Conservation (phyloP, 805 yeast genomes). For the Candida maris region DNA sequence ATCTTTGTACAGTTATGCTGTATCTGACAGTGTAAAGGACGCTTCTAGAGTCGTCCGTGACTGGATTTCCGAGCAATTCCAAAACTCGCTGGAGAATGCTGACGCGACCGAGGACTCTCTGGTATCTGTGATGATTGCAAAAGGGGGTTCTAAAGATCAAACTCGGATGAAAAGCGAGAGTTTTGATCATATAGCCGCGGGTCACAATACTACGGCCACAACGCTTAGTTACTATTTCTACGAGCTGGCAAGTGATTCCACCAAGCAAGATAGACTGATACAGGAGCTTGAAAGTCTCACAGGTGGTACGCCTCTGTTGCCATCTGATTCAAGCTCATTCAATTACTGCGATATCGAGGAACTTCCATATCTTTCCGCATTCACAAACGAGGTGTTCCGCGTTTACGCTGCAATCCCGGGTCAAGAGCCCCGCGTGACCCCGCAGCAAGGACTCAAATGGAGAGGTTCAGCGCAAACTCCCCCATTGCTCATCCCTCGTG, state of each 20-base stretch:
- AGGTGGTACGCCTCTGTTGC: conserved; percentile 20
- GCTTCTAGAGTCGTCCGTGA: conserved; percentile 39
- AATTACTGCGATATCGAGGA: conserved; percentile 43
- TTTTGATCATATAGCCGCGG: conserved; percentile 70
- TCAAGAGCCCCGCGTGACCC: conserved; percentile 59
- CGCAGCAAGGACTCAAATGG: conserved; percentile 28
- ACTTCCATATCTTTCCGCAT: conserved; percentile 56
- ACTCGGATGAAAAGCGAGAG: conserved; percentile 43
- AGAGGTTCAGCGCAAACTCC: conserved; percentile 26
- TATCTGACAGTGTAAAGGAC: conserved; percentile 35
- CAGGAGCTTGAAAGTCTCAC: conserved; percentile 38
- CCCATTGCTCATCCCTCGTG: conserved; percentile 41
- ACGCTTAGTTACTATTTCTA: conserved; percentile 58
- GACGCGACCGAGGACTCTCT: conserved; percentile 20
- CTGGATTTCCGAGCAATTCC: conserved; percentile 40
- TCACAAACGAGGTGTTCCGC: conserved; percentile 57
- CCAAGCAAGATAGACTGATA: conserved; percentile 44
- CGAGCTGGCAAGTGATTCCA: conserved; percentile 49
- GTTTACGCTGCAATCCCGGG: conserved; percentile 74
- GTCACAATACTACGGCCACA: conserved; percentile 71
- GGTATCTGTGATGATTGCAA: conserved; percentile 22
- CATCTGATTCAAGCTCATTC: conserved; percentile 21
- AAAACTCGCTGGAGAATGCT: conserved; percentile 12
- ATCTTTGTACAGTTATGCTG: conserved; percentile 46
- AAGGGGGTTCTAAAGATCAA: conserved; percentile 13